A percentile compares a stretch with the other conserved stretches of the same genome.
Conservation (phyloP, 768 basidiomycete genomes). For the Phylloporus scabripes region DNA sequence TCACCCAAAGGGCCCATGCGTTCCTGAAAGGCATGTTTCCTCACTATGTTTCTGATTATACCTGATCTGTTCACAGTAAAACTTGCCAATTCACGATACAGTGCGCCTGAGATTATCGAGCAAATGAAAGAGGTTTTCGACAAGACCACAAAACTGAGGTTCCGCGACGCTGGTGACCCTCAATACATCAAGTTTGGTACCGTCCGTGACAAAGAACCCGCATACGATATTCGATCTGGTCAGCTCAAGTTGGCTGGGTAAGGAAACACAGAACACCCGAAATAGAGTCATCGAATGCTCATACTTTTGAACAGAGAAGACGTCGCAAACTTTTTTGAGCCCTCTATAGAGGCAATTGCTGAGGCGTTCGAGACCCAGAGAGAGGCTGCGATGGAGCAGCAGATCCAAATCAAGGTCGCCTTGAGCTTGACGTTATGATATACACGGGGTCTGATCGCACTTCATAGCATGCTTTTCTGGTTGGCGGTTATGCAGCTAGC, state of each 20-base stretch:
- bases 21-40: too few species aligned
- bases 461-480: constrained; percentile 38
- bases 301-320: too few species aligned
- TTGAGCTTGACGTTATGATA: not conserved
- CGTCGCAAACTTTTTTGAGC: constrained; percentile 24
- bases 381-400: constrained; percentile 9
- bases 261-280: too few species aligned
- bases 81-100: constrained; percentile 33
- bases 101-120: constrained; percentile 28
- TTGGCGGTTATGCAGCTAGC: constrained; percentile 48
- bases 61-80: too few species aligned
- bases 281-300: too few species aligned
- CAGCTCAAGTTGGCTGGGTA: constrained; percentile 36
- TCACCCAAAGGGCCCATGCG: too few species aligned
- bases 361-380: constrained; percentile 31
- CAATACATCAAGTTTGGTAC: constrained; percentile 39
- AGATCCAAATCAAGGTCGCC: constrained; percentile 25
- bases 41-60: too few species aligned
- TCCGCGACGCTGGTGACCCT: constrained; percentile 30
- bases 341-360: constrained; percentile 33
- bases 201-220: constrained; percentile 29
- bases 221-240: constrained; percentile 33
- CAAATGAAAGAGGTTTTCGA: constrained; percentile 34
- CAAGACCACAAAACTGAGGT: constrained; percentile 35
- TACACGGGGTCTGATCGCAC: too few species aligned